Evolutionary conservation across 768 basidiomycete species (phyloP), one percentile per base, ranked within the genome.

Genomic region (Daedaleopsis nitida): DNA sequence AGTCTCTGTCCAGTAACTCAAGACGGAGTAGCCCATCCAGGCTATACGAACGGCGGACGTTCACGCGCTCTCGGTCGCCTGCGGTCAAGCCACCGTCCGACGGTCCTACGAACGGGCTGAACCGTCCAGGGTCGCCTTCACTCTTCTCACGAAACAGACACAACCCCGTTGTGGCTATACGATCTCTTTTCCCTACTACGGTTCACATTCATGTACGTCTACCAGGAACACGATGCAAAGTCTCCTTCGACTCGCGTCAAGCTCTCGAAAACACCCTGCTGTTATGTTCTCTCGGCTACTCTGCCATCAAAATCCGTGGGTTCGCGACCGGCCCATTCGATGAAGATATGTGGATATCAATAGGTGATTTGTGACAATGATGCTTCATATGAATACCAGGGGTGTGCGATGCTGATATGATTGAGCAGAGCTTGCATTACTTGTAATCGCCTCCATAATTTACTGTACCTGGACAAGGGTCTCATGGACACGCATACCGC

Each of bases 1-100:
- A 61, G 13, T 60, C 66, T 44, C 54, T 64, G 13, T 59, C 67
- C 75, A 60, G 82, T 75, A 35, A 79, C 74, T 63, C 79, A 70
- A 59, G 81, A 77, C 59, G 79, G 76, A 64, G 71, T 71, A 53
- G 74, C 65, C 58, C 76, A 8, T 69, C 77, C 21, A 68, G 65
- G 16, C 64, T 71, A 23, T 66, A 57, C 69, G 52, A 76, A 70
- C 44, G 77, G 71, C 53, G 78, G 80, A 54, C 83, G 1, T 89
- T 91, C 67, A 85, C 88, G 39, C 86, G 89, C n/a, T 91, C 90
- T 8, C 84, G 84, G 21, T 91, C 90, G 1, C 89, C 90, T 44
- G 82, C 78, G 12, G 70, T 83, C 14, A 60, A 64, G 14, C 75
- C 44, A 66, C 70, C 44, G 14, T 34, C 48, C 5, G 70, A 70